Conservation (phyloP, 140 eudicot species). For the Ambrosia hybrid region DNA sequence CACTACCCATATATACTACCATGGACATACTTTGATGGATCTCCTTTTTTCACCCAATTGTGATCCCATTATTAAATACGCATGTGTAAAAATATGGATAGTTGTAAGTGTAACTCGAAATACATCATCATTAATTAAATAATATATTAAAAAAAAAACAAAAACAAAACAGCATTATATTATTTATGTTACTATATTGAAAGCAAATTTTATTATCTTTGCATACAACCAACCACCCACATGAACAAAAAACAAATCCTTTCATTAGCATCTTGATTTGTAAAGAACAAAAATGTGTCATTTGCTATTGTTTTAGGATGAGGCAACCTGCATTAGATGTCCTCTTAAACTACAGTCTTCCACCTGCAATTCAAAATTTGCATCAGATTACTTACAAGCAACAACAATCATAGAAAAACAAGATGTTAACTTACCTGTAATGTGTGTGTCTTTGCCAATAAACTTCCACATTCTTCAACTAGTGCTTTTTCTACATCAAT, state of each 20-base stretch:
- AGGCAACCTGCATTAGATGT: constrained; percentile 51
- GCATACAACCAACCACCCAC: constrained; percentile 5
- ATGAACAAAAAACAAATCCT: background rate
- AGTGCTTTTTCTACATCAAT: constrained; percentile 49
- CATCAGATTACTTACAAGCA: too few species aligned
- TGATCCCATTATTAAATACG: too few species aligned
- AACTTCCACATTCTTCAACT: constrained; percentile 65
- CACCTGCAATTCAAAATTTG: too few species aligned
- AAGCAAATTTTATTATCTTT: background rate
- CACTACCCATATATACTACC: too few species aligned
- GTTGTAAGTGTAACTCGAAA: too few species aligned
- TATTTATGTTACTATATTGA: constrained; percentile 4
- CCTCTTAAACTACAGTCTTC: constrained; percentile 41
- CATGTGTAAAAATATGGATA: too few species aligned
- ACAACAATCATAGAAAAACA: too few species aligned
- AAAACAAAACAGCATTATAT: background rate
- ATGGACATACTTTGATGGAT: too few species aligned
- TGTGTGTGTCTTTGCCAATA: constrained; percentile 43
- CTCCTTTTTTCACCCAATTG: too few species aligned
- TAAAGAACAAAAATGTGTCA: background rate
- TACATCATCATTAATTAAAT: too few species aligned
- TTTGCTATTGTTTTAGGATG: background rate
- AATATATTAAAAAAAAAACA: too few species aligned
- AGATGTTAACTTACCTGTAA: constrained; percentile 47
- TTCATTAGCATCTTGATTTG: background rate